Base-by-base conservation (phyloP, 2,329 filamentous ascomycete genomes). In the Davidsoniella australis region DNA sequence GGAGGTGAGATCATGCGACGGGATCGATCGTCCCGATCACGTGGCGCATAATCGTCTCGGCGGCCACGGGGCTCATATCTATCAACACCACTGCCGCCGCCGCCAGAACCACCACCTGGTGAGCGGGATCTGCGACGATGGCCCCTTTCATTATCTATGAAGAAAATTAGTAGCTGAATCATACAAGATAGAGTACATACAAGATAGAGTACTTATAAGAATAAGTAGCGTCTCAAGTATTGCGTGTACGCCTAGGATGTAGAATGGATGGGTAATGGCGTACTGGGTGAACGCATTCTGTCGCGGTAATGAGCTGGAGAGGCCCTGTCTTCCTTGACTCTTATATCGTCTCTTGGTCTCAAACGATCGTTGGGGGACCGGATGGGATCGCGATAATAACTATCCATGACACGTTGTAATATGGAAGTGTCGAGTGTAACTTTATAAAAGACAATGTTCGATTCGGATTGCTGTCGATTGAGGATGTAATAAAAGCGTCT, bases 281-380 rank as follows among this genome's bases (percentile, higher is more conserved):
- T 71, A 85, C 81, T 79, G 62, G 81, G 80, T 57, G 81, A 85
- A 61, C 81, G 73, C 53, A 73, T 74, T 52, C 80, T 73, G 57
- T 81, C 50, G 46, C 46, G 50, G 45, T 48, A 52, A 33, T 52
- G 49, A 23, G 41, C 45, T 17, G 49, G 79, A 55, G 78, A 80
- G 45, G 68, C 66, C 53, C 72, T 66, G 26, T 76, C 72, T 5
- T 74, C 69, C 57, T 73, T 71, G 33, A 56, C 59, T 55, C 72
- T 65, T 20, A 63, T 63, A 17, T 77, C 75, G 48, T 76, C 73
- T 45, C 73, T 71, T 40, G 60, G 56, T 53, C 58, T 64, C 71
- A 73, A 65, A 50, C 74, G 70, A 48, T 76, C 71, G 43, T 60
- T 62, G 2, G 75, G 73, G 24, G 73, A 77, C 38, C 73, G 70